Base-by-base conservation (phyloP, 768 basidiomycete species). In the Suillus luteus region DNA sequence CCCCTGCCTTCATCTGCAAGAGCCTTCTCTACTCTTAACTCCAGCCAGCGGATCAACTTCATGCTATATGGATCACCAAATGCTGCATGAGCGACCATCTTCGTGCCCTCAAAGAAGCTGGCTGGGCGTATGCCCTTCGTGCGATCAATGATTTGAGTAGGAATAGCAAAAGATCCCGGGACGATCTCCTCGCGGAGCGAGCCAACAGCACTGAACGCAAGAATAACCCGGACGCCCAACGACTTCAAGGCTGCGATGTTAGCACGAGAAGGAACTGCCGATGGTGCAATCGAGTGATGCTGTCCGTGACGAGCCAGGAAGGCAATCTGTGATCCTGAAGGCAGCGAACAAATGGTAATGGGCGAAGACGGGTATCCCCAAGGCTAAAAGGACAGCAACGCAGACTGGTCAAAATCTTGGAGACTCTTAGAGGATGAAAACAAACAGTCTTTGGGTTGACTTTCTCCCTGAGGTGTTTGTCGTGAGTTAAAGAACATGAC, bases 231-330 rank as follows among this genome's bases (percentile, higher is more conserved):
- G 9, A 95, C 92, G 48, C 96, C 96, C 68, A 99, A 83, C 48
- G 87, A 89, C 77, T 98, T 98, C 72, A 98, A 84, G 0, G 96
- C 96, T 35, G 96, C 91, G 71, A 98, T 95, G 83, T 98, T 99
- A 67, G 96, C 96, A 59, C 93, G 88, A 0, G 82, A 77, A 55
- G 95, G 95, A 9, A 99, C 91, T 40, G 83, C 73, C 7, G 94
- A 91, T 2, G 96, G 96, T 17, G 83, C 72, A 76, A 95, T 85
- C 66, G 78, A 83, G 79, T 99, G 96, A 11, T 86, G 83, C n/a
- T 75, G 72, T 15, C 96, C 96, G 73, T 99, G 97, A 11, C 96
- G 88, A 0, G 96, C 90, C 59, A 98, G 77, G 81, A 99, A 99
- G 59, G 96, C 96, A 67, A 98, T 79, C 54, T 81, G 83, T 0